Evolutionary conservation across 805 yeast species (phyloP).

Genomic region (Saccharomycopsis oosterbeekiorum): DNA sequence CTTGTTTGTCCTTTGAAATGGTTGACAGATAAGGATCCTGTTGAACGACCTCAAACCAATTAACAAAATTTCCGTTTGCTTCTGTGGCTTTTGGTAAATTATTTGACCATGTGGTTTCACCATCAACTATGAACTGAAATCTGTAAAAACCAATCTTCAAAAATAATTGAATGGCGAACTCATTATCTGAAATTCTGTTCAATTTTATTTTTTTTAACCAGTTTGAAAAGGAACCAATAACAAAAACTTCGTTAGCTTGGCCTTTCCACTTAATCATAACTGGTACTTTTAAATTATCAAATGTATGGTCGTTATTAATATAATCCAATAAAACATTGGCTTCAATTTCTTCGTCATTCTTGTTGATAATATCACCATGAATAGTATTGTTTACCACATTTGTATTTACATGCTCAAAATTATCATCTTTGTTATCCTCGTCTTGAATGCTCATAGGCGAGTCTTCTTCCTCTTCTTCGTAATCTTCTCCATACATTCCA

Average conservation of each 20-base stretch:
- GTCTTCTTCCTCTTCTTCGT: background rate
- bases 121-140: constrained; percentile 87
- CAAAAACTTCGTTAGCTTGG: constrained; percentile 89
- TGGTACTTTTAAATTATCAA: constrained; percentile 25
- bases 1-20: background rate
- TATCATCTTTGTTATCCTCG: background rate
- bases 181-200: constrained; percentile 32
- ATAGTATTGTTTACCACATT: constrained; percentile 12
- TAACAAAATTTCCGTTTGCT: constrained; percentile 91
- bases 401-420: background rate
- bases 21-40: background rate
- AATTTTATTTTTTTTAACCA: constrained; percentile 97
- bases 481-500: constrained; percentile 6
- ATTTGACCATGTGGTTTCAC: constrained; percentile 82
- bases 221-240: constrained; percentile 94
- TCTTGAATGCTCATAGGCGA: background rate
- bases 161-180: constrained; percentile 60
- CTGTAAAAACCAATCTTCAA: constrained; percentile 88
- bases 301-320: constrained; percentile 12
- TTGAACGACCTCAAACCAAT: constrained; percentile 63
- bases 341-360: constrained; percentile 18
- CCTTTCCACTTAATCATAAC: constrained; percentile 85
- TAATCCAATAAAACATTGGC: constrained; percentile 18
- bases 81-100: constrained; percentile 91
- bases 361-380: constrained; percentile 18